Percentiles rank a stretch among this genome's conserved stretches.
Evolutionary conservation across 2,329 filamentous ascomycete species (phyloP).

Genomic region (Fusarium dimerum): DNA sequence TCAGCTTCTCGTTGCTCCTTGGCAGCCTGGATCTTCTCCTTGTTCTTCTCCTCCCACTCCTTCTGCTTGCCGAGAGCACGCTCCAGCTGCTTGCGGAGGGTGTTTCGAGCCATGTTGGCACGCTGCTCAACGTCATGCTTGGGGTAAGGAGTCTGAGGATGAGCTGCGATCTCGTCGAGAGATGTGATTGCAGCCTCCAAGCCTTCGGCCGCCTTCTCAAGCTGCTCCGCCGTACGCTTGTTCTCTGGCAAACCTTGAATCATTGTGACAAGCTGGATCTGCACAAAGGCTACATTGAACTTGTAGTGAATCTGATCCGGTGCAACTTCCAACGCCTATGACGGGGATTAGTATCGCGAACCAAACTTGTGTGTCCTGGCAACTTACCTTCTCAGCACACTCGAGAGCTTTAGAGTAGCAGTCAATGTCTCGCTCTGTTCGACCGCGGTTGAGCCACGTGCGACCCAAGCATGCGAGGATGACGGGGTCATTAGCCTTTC

Average conservation of each 20-base stretch:
- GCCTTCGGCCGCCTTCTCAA: conserved; percentile 77
- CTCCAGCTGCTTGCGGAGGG: conserved; percentile 88
- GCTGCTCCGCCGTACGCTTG: conserved; percentile 75
- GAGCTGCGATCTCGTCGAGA: conserved; percentile 62
- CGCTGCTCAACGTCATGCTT: conserved; percentile 89
- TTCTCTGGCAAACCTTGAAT: conserved; percentile 75
- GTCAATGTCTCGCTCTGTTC: conserved; percentile 59
- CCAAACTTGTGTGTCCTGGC: background rate
- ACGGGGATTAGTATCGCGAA: conserved; percentile 10
- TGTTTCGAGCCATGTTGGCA: conserved; percentile 96
- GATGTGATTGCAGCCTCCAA: conserved; percentile 83
- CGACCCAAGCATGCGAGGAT: conserved; percentile 86
- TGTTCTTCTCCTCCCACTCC: conserved; percentile 92
- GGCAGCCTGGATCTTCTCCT: conserved; percentile 80
- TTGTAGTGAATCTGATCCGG: conserved; percentile 88
- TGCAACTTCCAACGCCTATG: conserved; percentile 72
- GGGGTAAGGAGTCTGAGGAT: conserved; percentile 79
- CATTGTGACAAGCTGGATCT: conserved; percentile 86
- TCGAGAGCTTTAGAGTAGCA: conserved; percentile 59
- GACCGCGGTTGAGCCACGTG: conserved; percentile 81
- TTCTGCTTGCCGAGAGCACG: conserved; percentile 80
- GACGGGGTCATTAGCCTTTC: conserved; percentile 70
- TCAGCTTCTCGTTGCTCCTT: conserved; percentile 80
- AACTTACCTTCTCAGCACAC: conserved; percentile 62
- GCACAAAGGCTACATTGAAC: conserved; percentile 97